These are phyloP conservation scores for Magnaporthiopsis incrustans DNA, from an alignment of 2,329 filamentous ascomycete genomes.

Conservation along the genomic window DNA sequence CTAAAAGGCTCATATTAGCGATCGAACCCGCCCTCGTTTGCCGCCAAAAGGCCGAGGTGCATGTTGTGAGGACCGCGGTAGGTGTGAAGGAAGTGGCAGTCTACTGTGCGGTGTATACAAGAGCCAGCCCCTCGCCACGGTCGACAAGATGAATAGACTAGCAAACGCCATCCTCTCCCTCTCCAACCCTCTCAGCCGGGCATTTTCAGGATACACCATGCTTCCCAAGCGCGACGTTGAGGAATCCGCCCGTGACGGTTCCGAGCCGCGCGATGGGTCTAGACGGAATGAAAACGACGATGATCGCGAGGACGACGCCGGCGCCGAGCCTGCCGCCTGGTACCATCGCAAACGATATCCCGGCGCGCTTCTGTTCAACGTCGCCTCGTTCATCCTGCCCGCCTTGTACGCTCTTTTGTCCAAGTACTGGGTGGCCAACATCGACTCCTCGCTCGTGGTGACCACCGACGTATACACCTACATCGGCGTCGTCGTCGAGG, in stretches of 20 bases:
- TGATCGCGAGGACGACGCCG: background rate
- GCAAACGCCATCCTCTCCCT: background rate
- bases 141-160: background rate
- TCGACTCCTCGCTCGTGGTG: constrained; percentile 53
- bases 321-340: background rate
- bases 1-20: background rate
- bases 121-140: background rate
- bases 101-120: background rate
- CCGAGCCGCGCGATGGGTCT: background rate
- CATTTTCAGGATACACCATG: background rate
- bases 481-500: constrained; percentile 57
- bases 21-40: background rate
- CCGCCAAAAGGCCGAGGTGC: background rate
- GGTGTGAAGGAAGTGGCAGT: background rate
- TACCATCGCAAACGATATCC: constrained; percentile 29
- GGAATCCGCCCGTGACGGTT: background rate
- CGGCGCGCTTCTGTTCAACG: constrained; percentile 55
- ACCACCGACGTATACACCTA: constrained; percentile 63
- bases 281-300: background rate
- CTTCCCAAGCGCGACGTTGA: background rate
- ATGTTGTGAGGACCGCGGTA: background rate
- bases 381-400: constrained; percentile 54
- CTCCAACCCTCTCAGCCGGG: background rate
- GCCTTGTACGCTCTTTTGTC: constrained; percentile 59
- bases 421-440: constrained; percentile 64